Conservation (phyloP, 805 yeast genomes). For the Komagataella ulmi region DNA sequence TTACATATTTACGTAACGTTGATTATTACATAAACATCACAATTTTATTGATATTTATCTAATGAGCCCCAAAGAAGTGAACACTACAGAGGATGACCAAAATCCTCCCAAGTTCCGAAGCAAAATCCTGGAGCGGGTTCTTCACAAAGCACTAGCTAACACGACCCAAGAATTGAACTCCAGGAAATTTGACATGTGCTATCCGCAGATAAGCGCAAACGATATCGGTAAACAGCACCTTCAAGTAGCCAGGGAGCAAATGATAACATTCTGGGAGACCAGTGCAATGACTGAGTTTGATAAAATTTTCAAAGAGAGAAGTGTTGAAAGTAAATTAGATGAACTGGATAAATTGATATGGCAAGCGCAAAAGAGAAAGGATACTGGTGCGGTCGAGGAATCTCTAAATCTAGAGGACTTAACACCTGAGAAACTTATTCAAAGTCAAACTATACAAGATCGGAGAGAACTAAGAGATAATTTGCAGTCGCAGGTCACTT, state of each 20-base stretch:
- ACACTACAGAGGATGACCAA: not conserved
- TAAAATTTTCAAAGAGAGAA: slow-evolving; percentile 29
- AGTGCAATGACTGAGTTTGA: slow-evolving; percentile 31
- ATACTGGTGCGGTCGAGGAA: slow-evolving; percentile 5
- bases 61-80: not conserved
- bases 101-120: slow-evolving; percentile 11
- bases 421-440: slow-evolving; percentile 11
- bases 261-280: slow-evolving; percentile 27
- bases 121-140: slow-evolving; percentile 18
- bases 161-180: slow-evolving; percentile 29
- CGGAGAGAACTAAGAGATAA: not conserved
- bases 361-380: slow-evolving; percentile 15
- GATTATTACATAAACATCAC: not conserved
- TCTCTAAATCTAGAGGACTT: slow-evolving; percentile 7
- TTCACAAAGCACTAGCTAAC: slow-evolving; percentile 22
- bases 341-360: slow-evolving; percentile 33
- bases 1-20: not conserved
- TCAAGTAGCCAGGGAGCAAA: slow-evolving; percentile 30
- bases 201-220: slow-evolving; percentile 24
- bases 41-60: not conserved
- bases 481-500: not conserved
- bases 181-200: slow-evolving; percentile 30
- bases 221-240: slow-evolving; percentile 25
- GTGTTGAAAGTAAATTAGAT: slow-evolving; percentile 27
- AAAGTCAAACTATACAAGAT: not conserved